phyloP scores from a whole-genome alignment of 257 asterid genomes.

The Ajuga chamaepitys region DNA sequence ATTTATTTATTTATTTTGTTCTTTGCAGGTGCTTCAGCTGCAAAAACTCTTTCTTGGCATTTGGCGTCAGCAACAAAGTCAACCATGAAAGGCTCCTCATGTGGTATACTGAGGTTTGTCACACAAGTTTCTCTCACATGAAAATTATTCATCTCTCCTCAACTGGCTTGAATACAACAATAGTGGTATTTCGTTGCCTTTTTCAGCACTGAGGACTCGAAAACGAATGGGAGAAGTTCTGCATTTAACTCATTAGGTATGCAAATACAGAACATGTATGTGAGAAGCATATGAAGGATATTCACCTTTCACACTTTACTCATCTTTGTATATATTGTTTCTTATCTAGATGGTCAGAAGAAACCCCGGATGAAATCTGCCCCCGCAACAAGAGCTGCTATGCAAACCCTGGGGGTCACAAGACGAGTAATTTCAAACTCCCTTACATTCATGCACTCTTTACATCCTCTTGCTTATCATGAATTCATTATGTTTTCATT shows the following conservation, averaged over 20 bases:
- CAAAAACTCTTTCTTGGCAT: constrained; percentile 95
- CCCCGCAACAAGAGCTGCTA: constrained; percentile 59
- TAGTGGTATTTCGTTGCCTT: constrained; percentile 23
- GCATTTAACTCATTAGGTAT: constrained; percentile 47
- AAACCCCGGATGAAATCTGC: constrained; percentile 41
- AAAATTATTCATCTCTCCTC: neutral
- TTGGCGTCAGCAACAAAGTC: constrained; percentile 91
- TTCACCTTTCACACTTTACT: neutral
- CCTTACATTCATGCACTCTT: neutral
- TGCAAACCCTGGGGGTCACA: constrained; percentile 62
- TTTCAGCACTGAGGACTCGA: constrained; percentile 60
- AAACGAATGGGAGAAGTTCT: constrained; percentile 30
- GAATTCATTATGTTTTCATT: no score
- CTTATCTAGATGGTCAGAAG: constrained; percentile 40
- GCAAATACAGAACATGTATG: neutral
- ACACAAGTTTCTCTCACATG: constrained; percentile 1
- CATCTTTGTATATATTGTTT: constrained; percentile 8
- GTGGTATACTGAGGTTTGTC: constrained; percentile 53
- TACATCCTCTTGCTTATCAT: constrained; percentile 2
- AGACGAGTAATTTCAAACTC: constrained; percentile 45
- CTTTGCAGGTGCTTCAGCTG: constrained; percentile 70
- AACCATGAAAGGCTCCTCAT: constrained; percentile 66
- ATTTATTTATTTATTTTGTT: constrained; percentile 9
- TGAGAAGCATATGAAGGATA: neutral
- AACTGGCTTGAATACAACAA: constrained; percentile 3